Conservation (phyloP, 306 rosid species). For the Malus asiatica region DNA sequence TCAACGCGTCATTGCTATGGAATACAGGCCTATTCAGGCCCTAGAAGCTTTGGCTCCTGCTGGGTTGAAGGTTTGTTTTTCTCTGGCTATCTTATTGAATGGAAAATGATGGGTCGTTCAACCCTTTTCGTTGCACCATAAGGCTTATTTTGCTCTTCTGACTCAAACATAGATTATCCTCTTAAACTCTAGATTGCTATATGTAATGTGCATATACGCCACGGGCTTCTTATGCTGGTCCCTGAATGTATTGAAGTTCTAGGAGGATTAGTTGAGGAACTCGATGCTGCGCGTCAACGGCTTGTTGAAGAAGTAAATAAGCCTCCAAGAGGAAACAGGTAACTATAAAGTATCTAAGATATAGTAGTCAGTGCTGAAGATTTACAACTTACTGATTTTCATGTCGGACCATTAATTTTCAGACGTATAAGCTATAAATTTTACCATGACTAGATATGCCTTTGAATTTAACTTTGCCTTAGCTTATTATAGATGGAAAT, state of each 20-base stretch:
- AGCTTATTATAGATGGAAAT: background rate
- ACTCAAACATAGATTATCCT: slow-evolving; percentile 23
- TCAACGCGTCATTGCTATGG: slow-evolving; percentile 82
- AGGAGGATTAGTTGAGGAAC: slow-evolving; percentile 78
- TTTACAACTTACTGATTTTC: background rate
- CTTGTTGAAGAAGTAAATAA: slow-evolving; percentile 75
- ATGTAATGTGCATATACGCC: slow-evolving; percentile 67
- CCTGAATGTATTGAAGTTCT: slow-evolving; percentile 70
- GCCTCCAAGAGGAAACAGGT: slow-evolving; percentile 92
- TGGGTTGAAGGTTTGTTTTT: slow-evolving; percentile 69
- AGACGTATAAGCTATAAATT: background rate
- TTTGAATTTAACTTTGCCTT: background rate
- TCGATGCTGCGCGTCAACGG: slow-evolving; percentile 76
- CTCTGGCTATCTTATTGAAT: background rate
- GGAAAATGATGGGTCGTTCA: background rate
- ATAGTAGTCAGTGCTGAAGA: slow-evolving; percentile 1
- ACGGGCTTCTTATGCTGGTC: slow-evolving; percentile 79
- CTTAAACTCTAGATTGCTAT: slow-evolving; percentile 52
- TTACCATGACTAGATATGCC: too few species aligned
- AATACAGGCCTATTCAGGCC: slow-evolving; percentile 73
- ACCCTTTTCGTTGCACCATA: background rate
- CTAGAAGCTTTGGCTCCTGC: slow-evolving; percentile 73
- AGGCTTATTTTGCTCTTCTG: slow-evolving; percentile 1
- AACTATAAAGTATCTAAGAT: slow-evolving; percentile 1
- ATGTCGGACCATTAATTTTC: background rate